Conservation (phyloP, 257 asterid species). For the Solanum phureja region DNA sequence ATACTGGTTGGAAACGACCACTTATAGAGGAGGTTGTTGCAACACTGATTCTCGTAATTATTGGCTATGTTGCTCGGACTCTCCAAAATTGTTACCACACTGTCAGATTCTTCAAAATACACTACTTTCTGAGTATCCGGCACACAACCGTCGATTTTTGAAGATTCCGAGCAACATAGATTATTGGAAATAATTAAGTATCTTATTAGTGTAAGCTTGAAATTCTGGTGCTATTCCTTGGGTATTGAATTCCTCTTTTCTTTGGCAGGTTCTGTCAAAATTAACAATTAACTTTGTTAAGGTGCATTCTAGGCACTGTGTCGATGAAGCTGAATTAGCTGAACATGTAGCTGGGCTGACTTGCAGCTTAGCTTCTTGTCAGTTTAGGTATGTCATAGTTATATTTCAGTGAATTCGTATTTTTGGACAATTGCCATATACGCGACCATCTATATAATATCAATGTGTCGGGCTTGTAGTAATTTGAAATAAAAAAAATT, state of each 20-base stretch:
- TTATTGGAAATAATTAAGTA: not conserved
- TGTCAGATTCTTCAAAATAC: not conserved
- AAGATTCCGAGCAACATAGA: not conserved
- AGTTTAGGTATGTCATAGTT: conserved; percentile 47
- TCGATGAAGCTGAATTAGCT: conserved; percentile 93
- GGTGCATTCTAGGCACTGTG: conserved; percentile 79
- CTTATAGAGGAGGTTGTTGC: conserved; percentile 76
- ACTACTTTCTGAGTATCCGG: not conserved
- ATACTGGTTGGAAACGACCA: conserved; percentile 69
- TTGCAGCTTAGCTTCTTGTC: conserved; percentile 87
- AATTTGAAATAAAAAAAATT: not conserved
- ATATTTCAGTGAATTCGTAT: not conserved
- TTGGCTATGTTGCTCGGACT: not conserved
- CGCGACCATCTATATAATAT: not conserved
- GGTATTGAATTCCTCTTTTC: not conserved
- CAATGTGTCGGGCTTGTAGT: not conserved
- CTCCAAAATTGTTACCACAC: not conserved
- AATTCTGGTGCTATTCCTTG: not conserved
- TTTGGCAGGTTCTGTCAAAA: conserved; percentile 46
- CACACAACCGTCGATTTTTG: not conserved
- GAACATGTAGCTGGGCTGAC: conserved; percentile 91
- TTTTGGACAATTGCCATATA: not conserved
- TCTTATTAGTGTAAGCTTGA: not conserved
- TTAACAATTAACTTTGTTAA: conserved; percentile 54
- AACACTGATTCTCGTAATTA: conserved; percentile 6